These are phyloP conservation scores for Rubia tinctorum DNA, from an alignment of 305 asterid species.

Conservation along the genomic window DNA sequence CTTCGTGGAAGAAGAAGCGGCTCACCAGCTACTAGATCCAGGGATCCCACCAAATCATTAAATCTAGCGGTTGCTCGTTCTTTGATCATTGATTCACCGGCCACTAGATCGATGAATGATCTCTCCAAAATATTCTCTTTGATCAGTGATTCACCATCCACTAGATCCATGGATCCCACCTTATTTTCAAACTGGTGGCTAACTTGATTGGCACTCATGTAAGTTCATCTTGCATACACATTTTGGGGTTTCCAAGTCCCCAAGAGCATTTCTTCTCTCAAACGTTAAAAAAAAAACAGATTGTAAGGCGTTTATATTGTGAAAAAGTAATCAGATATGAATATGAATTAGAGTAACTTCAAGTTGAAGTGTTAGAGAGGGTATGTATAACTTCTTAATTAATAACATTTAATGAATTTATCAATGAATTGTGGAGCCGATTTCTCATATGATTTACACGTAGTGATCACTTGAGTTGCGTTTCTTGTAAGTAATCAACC, in stretches of 20 bases:
- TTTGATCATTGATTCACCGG: neutral
- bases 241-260: no score
- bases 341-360: no score
- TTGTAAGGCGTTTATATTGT: no score
- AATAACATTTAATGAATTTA: neutral
- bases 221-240: no score
- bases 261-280: no score
- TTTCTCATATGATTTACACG: constrained; percentile 30
- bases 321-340: no score
- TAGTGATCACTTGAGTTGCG: constrained; percentile 27
- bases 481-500: constrained; percentile 14
- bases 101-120: neutral
- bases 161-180: no score
- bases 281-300: no score
- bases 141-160: neutral
- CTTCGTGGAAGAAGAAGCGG: no score
- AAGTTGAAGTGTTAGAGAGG: no score
- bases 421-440: constrained; percentile 4
- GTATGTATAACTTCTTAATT: neutral
- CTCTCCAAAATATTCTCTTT: neutral
- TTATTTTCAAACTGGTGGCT: no score
- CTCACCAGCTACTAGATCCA: neutral
- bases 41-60: neutral
- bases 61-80: neutral
- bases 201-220: no score